Evolutionary conservation across 2,329 filamentous ascomycete genomes (phyloP).

Genomic region (Fonsecaea nubica): DNA sequence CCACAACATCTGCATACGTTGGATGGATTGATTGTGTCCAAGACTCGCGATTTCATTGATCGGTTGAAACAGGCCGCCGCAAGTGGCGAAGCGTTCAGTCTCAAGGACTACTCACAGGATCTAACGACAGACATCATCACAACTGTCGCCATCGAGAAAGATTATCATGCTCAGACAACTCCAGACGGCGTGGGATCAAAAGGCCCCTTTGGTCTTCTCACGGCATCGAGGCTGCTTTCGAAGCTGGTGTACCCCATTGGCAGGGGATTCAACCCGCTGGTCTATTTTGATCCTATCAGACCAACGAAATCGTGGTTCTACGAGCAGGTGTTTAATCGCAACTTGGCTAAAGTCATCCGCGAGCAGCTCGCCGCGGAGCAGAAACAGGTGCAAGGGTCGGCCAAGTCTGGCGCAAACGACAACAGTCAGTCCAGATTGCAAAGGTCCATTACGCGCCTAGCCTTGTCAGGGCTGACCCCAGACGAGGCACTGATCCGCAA

Average conservation of each 20-base stretch:
- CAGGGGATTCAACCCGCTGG: slow-evolving; percentile 28
- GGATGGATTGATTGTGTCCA: slow-evolving; percentile 40
- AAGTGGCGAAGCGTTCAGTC: slow-evolving; percentile 45
- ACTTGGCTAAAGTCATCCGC: slow-evolving; percentile 26
- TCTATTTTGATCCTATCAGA: slow-evolving; percentile 28
- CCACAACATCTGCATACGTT: slow-evolving; percentile 47
- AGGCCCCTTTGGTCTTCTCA: slow-evolving; percentile 30
- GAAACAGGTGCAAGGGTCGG: not conserved
- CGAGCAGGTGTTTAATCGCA: slow-evolving; percentile 31
- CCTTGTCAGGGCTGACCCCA: slow-evolving; percentile 27
- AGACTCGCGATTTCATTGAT: slow-evolving; percentile 31
- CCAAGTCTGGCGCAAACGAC: not conserved
- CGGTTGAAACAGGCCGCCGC: slow-evolving; percentile 38
- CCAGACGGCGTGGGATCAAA: slow-evolving; percentile 32
- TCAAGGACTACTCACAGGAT: slow-evolving; percentile 48
- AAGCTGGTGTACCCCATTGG: slow-evolving; percentile 27
- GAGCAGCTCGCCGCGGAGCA: slow-evolving; percentile 25
- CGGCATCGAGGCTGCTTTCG: slow-evolving; percentile 24
- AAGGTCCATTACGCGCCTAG: slow-evolving; percentile 32
- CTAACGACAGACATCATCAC: slow-evolving; percentile 53
- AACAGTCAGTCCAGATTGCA: slow-evolving; percentile 8
- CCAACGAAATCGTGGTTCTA: slow-evolving; percentile 33
- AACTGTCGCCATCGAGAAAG: slow-evolving; percentile 46
- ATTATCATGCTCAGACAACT: slow-evolving; percentile 35
- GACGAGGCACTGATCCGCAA: slow-evolving; percentile 28